Base-by-base conservation (phyloP, 1,284 basidiomycete species). In the Ustanciosporium gigantosporum region DNA sequence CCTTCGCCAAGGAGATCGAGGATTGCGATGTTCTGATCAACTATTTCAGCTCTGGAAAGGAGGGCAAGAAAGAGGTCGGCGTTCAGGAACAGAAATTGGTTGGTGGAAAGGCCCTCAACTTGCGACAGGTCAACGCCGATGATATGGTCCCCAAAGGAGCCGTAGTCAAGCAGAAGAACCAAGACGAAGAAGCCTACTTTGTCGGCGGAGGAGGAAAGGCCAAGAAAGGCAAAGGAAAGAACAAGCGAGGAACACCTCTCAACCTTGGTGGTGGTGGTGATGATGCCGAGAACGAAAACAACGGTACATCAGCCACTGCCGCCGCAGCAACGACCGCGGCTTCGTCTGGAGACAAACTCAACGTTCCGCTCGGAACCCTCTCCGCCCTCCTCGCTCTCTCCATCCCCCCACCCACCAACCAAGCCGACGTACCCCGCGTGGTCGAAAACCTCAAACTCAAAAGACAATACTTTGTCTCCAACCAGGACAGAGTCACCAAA, bases 1-100 rank as follows among this genome's bases (percentile, higher is more conserved):
- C 95, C 0, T 98, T 86, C 82, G 89, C 91, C 73, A 83, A 87
- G 52, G 87, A 97, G 79, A 93, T 98, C 70, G 92, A 98, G 81
- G 95, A 98, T 79, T 96, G 92, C 81, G 88, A 91, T 74, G 93
- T 89, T 6, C 85, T 95, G 59, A 89, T 98, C 78, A 89, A 91
- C 78, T 88, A 85, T 79, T 89, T 99, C 80, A 86, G 70, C 46
- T 65, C 70, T 35, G 46, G 48, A 2, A 88, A 88, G 14, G 35
- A 51, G n/a, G 45, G 79, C 81, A 42, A 20, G 9, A 32, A 35
- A 1, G 17, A 35, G 19, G 36, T 34, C 27, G 17, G 22, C 9
- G 80, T 68, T 20, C 41, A 66, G 29, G 67, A 74, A 29, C 60
- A 66, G 5, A 69, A 70, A 44, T 39, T 48, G 36, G 90, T 44